Percentiles rank a stretch among this genome's conserved stretches.
These are phyloP conservation scores for Cryptococcus jaspeensis DNA, from an alignment of 1,284 basidiomycete genomes.

Conservation along the genomic window DNA sequence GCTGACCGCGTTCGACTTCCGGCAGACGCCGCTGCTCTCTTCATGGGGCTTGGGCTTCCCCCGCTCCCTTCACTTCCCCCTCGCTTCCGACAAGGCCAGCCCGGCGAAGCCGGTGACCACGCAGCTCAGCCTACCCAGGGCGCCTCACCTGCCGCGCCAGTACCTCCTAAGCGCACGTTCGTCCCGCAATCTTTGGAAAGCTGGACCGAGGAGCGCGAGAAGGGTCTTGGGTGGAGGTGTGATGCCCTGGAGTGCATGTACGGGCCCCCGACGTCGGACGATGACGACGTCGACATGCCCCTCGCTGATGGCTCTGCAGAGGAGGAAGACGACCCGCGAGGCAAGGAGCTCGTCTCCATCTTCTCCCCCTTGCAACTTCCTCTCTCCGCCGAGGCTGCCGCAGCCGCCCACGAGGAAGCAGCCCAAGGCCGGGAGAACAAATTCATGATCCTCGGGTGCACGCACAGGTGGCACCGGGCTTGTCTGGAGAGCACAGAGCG, in stretches of 20 bases:
- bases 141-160: no score
- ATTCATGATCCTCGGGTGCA: constrained; percentile 33
- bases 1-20: no score
- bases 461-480: constrained; percentile 39
- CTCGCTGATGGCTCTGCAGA: constrained; percentile 4
- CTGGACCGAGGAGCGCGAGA: constrained; percentile 41
- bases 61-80: no score
- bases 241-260: constrained; percentile 39
- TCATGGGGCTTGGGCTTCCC: no score
- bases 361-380: constrained; percentile 29
- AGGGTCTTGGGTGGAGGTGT: constrained; percentile 44
- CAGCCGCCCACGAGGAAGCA: neutral
- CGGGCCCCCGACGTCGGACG: constrained; percentile 23
- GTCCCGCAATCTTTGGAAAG: constrained; percentile 32
- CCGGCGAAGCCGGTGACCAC: no score
- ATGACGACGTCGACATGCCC: constrained; percentile 17
- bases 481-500: constrained; percentile 38
- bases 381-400: neutral
- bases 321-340: constrained; percentile 11
- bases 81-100: no score
- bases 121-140: no score
- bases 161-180: constrained; percentile 9
- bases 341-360: constrained; percentile 38
- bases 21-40: no score
- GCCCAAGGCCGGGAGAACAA: neutral